Conservation (phyloP, 2,329 filamentous ascomycete genomes). For the Bipolaris zeicola region DNA sequence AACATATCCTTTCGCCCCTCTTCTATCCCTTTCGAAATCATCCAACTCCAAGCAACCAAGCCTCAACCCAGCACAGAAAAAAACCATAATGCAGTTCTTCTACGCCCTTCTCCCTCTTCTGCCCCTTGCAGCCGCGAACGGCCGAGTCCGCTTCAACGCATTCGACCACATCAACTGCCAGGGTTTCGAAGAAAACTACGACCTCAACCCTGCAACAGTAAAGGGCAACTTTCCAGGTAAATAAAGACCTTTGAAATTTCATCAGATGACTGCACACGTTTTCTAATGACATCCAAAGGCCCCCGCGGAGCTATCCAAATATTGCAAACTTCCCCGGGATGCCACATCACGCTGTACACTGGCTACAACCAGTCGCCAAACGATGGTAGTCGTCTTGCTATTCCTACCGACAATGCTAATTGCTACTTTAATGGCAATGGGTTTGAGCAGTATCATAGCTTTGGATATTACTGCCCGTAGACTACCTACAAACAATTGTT, state of each 20-base stretch:
- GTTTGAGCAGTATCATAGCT: constrained; percentile 3
- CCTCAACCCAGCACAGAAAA: not conserved
- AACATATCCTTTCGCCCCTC: not conserved
- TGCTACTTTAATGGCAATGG: not conserved
- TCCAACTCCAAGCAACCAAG: not conserved
- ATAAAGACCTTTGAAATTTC: no score
- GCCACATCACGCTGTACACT: constrained; percentile 11
- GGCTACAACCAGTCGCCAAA: constrained; percentile 9
- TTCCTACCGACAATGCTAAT: not conserved
- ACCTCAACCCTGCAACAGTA: constrained; percentile 7
- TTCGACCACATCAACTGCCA: constrained; percentile 7
- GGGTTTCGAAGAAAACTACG: constrained; percentile 9
- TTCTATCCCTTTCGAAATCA: not conserved
- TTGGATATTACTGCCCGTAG: constrained; percentile 3
- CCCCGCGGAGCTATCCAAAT: constrained; percentile 7
- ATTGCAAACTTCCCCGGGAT: constrained; percentile 5
- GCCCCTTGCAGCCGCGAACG: constrained; percentile 3
- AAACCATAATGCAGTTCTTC: not conserved
- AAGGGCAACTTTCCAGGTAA: constrained; percentile 11
- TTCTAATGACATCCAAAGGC: constrained; percentile 4
- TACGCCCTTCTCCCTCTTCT: constrained; percentile 2
- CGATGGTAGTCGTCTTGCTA: not conserved
- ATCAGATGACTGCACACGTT: not conserved
- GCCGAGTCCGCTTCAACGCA: constrained; percentile 6
- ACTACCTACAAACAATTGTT: not conserved